Evolutionary conservation across 129 eudicot species (phyloP).

Genomic region (Ambrosia trifida): DNA sequence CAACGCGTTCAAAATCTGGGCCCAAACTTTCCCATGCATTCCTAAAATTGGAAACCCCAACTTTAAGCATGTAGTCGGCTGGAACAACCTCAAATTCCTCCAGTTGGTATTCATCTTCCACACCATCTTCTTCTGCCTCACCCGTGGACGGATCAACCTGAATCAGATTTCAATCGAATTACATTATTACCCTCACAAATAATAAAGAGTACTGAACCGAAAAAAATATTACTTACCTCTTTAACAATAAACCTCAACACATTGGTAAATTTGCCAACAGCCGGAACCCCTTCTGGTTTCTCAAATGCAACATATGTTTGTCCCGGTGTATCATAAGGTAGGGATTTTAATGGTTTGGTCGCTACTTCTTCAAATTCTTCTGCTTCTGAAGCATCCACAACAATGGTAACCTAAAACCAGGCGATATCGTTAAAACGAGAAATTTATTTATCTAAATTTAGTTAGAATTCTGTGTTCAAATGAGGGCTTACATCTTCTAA

Average conservation of each 20-base stretch:
- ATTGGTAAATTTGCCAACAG: slow-evolving; percentile 80
- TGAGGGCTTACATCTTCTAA: slow-evolving; percentile 71
- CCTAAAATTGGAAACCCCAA: slow-evolving; percentile 86
- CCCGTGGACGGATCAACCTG: slow-evolving; percentile 98
- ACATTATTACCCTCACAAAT: neutral
- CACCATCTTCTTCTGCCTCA: slow-evolving; percentile 95
- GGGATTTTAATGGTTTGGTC: slow-evolving; percentile 62
- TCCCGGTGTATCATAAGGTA: slow-evolving; percentile 87
- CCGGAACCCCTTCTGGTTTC: slow-evolving; percentile 84
- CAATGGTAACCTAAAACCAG: slow-evolving; percentile 62
- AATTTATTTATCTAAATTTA: neutral
- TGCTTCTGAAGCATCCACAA: slow-evolving; percentile 96
- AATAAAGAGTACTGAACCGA: neutral
- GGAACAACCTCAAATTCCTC: slow-evolving; percentile 91
- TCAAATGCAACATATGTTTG: slow-evolving; percentile 94
- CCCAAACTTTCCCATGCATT: slow-evolving; percentile 98
- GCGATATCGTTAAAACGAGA: neutral
- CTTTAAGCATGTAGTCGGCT: slow-evolving; percentile 88
- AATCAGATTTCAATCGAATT: neutral
- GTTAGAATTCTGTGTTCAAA: neutral
- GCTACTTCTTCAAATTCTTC: slow-evolving; percentile 83
- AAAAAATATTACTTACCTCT: slow-evolving; percentile 55
- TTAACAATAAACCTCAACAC: slow-evolving; percentile 72
- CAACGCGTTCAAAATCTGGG: slow-evolving; percentile 73
- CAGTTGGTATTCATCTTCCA: slow-evolving; percentile 90